Percentiles rank a stretch among this genome's conserved stretches.
Evolutionary conservation across 495 filamentous ascomycete genomes (phyloP).

Genomic region (Aspergillus sparsus): DNA sequence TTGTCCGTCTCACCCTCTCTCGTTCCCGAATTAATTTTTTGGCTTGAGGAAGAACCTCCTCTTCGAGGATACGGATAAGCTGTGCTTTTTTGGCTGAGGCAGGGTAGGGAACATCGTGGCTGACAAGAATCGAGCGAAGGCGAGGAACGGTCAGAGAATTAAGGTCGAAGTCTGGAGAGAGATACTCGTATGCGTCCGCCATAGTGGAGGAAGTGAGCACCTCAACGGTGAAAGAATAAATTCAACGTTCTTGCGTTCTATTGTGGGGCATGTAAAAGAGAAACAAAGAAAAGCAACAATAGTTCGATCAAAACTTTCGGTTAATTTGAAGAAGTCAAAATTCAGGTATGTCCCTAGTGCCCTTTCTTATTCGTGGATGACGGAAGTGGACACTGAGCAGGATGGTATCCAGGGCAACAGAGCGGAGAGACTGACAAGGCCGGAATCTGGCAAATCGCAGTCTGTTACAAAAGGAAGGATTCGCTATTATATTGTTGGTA

Average conservation of each 20-base stretch:
- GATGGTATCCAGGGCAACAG: constrained; percentile 46
- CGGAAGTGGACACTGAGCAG: constrained; percentile 23
- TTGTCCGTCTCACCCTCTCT: constrained; percentile 74
- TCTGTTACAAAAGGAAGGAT: neutral
- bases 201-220: constrained; percentile 43
- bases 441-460: neutral
- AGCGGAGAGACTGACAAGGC: constrained; percentile 24
- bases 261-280: neutral
- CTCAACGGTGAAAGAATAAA: constrained; percentile 4
- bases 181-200: constrained; percentile 75
- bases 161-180: constrained; percentile 82
- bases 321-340: neutral
- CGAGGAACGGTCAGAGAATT: constrained; percentile 77
- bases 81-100: constrained; percentile 85
- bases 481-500: neutral
- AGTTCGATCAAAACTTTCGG: constrained; percentile 1
- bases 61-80: constrained; percentile 79
- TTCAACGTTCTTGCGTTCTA: neutral
- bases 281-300: constrained; percentile 7
- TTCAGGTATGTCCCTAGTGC: constrained; percentile 15
- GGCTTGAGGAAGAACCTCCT: constrained; percentile 75
- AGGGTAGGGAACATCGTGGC: constrained; percentile 80
- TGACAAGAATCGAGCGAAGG: constrained; percentile 84
- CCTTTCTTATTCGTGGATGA: constrained; percentile 33
- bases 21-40: constrained; percentile 71